Conservation (phyloP, 2,329 filamentous ascomycete species). For the Aspergillus pseudotamarii region DNA sequence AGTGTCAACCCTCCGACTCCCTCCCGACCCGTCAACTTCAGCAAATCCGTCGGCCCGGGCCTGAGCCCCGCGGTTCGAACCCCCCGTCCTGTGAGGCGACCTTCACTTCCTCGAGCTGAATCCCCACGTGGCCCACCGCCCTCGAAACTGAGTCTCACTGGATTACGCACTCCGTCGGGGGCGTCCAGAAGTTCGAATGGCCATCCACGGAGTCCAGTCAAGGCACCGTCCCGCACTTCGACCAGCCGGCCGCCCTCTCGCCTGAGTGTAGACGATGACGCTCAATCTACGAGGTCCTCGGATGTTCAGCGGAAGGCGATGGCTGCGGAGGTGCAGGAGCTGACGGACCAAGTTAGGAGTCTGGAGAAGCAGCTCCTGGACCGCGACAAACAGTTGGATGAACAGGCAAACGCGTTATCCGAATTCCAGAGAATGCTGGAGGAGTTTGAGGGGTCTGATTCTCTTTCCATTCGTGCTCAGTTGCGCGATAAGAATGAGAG, state of each 20-base stretch:
- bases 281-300: conserved; percentile 34
- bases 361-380: conserved; percentile 77
- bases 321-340: conserved; percentile 34
- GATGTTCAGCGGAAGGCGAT: conserved; percentile 31
- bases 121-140: conserved; percentile 70
- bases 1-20: conserved; percentile 69
- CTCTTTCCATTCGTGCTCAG: conserved; percentile 74
- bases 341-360: conserved; percentile 73
- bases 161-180: conserved; percentile 60
- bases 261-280: conserved; percentile 42
- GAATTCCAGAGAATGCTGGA: conserved; percentile 89
- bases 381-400: conserved; percentile 82
- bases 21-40: conserved; percentile 75
- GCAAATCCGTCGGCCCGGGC: conserved; percentile 80
- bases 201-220: conserved; percentile 48
- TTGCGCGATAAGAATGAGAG: conserved; percentile 96
- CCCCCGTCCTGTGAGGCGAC: conserved; percentile 53
- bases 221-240: conserved; percentile 38
- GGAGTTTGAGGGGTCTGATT: conserved; percentile 81
- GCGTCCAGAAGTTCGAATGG: conserved; percentile 42
- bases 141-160: conserved; percentile 56
- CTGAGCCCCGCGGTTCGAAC: conserved; percentile 61
- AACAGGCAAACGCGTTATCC: conserved; percentile 77
- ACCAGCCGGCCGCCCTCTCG: conserved; percentile 43
- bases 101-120: conserved; percentile 83